Percentiles rank a stretch among this genome's conserved stretches.
These are phyloP conservation scores for Trypanosoma rangeli DNA, from an alignment of 208 protist species.

Conservation along the genomic window DNA sequence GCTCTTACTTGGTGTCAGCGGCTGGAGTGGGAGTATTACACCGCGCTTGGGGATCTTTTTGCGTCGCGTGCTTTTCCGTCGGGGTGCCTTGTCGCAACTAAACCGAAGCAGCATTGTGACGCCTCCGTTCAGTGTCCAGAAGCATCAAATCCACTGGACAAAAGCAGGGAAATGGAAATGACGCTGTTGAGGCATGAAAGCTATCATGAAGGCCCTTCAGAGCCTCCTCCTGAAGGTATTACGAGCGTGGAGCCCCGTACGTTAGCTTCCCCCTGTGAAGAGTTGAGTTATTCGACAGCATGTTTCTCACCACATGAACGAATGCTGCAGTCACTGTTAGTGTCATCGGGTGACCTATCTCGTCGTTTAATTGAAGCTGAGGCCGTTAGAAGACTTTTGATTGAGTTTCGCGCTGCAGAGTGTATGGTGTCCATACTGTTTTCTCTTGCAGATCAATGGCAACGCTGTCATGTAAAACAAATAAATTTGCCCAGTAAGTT, in stretches of 20 bases:
- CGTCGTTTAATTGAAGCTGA: slow-evolving; percentile 14
- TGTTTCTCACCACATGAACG: neutral
- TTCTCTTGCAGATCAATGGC: neutral
- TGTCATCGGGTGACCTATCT: neutral
- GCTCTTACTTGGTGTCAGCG: slow-evolving; percentile 20
- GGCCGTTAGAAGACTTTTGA: slow-evolving; percentile 7
- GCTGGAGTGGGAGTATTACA: slow-evolving; percentile 23
- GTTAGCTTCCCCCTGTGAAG: neutral
- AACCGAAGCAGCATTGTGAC: neutral
- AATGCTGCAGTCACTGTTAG: neutral
- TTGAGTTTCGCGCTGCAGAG: slow-evolving; percentile 9
- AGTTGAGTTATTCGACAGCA: neutral
- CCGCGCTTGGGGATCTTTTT: neutral
- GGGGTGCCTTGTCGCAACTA: neutral
- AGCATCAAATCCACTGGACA: neutral
- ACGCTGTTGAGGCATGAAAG: neutral
- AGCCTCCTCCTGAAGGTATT: neutral
- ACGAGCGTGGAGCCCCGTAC: neutral
- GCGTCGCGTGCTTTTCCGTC: no score
- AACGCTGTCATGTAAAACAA: neutral
- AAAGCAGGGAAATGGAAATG: neutral
- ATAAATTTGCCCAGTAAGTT: neutral
- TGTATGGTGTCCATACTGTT: slow-evolving; percentile 6
- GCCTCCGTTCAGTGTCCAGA: neutral
- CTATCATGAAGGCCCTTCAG: neutral